Percentiles rank a stretch among this genome's conserved stretches.
These are phyloP conservation scores for Pythium rishiriense DNA, from an alignment of 352 stramenopile genomes.

Conservation along the genomic window DNA sequence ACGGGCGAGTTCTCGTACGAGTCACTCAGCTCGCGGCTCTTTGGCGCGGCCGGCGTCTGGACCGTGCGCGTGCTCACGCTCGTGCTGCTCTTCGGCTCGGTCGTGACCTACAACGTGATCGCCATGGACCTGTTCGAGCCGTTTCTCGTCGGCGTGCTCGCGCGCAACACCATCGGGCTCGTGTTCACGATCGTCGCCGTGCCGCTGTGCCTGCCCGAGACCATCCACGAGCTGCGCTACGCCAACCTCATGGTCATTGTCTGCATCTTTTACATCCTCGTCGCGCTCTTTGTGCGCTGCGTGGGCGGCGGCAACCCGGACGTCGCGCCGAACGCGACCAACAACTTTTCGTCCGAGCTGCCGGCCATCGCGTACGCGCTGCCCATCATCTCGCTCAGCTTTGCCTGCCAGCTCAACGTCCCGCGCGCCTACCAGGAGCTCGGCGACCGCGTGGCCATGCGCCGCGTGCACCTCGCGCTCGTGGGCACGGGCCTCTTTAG, in stretches of 20 bases:
- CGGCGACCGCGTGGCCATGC: constrained; percentile 69
- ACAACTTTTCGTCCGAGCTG: constrained; percentile 61
- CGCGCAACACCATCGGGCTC: constrained; percentile 58
- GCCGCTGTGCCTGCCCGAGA: constrained; percentile 79
- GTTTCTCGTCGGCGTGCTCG: constrained; percentile 58
- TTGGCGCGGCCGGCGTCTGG: constrained; percentile 67
- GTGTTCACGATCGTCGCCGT: constrained; percentile 70
- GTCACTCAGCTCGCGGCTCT: constrained; percentile 74
- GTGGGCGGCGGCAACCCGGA: constrained; percentile 42
- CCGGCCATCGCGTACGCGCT: constrained; percentile 69
- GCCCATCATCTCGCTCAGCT: constrained; percentile 81
- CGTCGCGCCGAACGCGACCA: constrained; percentile 39
- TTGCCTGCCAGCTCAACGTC: constrained; percentile 82
- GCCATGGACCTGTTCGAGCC: constrained; percentile 84
- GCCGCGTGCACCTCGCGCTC: constrained; percentile 63
- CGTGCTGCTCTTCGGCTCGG: constrained; percentile 72
- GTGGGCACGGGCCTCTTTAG: constrained; percentile 48
- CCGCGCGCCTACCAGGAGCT: constrained; percentile 80
- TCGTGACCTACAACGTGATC: constrained; percentile 86
- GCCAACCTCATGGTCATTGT: constrained; percentile 75
- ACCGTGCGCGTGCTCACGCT: constrained; percentile 71
- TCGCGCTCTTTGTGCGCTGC: constrained; percentile 56
- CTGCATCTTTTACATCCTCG: constrained; percentile 82
- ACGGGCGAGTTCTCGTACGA: constrained; percentile 78
- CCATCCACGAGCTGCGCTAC: constrained; percentile 82